phyloP scores from a whole-genome alignment of 164 flowering plant species.

The Annona squamosa region DNA sequence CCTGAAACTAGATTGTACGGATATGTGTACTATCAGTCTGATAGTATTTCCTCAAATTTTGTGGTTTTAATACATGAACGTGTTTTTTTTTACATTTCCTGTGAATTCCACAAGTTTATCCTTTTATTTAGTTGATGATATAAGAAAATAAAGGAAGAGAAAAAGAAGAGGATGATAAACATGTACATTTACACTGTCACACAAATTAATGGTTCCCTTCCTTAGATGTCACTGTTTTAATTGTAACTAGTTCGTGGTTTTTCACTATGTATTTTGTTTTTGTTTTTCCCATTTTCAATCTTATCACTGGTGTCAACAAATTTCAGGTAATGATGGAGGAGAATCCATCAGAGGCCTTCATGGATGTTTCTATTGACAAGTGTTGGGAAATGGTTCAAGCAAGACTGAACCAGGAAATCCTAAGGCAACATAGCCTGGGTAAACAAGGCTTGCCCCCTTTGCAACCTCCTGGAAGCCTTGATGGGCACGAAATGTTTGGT shows the following conservation, averaged over 20 bases:
- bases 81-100: background rate
- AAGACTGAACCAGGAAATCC: slow-evolving; percentile 44
- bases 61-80: background rate
- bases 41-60: too few species aligned
- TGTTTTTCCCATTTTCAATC: background rate
- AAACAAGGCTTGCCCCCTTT: slow-evolving; percentile 21
- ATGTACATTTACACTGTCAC: background rate
- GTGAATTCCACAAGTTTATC: background rate
- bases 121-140: too few species aligned
- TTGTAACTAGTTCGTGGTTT: background rate
- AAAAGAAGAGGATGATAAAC: too few species aligned
- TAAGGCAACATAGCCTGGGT: slow-evolving; percentile 21
- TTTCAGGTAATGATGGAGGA: slow-evolving; percentile 67
- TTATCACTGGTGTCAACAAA: background rate
- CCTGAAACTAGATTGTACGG: too few species aligned
- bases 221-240: background rate
- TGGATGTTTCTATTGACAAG: slow-evolving; percentile 38
- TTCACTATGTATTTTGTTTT: background rate
- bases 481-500: slow-evolving; percentile 85
- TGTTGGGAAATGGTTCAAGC: slow-evolving; percentile 78
- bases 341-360: slow-evolving; percentile 38
- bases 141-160: too few species aligned
- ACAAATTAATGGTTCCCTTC: background rate
- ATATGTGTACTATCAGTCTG: too few species aligned
- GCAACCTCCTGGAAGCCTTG: slow-evolving; percentile 25